A percentile compares a stretch with the other conserved stretches of the same genome.
Conservation (phyloP, 768 basidiomycete species). For the Mycena vulgaris region DNA sequence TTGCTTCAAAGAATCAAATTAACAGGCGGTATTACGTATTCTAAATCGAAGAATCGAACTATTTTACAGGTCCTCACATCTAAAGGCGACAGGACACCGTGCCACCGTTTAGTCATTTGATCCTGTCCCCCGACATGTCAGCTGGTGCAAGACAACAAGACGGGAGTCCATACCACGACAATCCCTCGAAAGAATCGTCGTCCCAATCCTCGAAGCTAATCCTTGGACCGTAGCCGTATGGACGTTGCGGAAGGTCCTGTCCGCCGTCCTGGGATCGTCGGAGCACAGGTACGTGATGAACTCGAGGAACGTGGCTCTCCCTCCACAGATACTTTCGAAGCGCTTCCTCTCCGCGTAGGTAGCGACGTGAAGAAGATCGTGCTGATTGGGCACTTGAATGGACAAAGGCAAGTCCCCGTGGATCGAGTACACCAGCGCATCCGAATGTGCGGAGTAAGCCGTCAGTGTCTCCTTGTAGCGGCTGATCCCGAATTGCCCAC, state of each 20-base stretch:
- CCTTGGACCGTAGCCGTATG: neutral
- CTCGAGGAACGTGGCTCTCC: constrained; percentile 35
- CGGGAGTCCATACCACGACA: too few species aligned
- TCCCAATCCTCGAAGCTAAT: neutral
- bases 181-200: constrained; percentile 23
- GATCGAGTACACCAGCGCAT: neutral
- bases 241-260: neutral
- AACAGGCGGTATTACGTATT: too few species aligned
- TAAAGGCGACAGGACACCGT: too few species aligned
- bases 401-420: neutral
- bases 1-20: too few species aligned
- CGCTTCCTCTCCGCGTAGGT: constrained; percentile 30
- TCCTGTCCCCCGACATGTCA: too few species aligned
- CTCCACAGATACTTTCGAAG: constrained; percentile 33
- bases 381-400: neutral
- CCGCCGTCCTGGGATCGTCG: neutral
- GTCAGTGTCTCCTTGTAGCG: constrained; percentile 25
- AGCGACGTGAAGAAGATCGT: neutral
- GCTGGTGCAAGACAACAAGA: too few species aligned
- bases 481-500: neutral
- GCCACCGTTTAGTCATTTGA: too few species aligned
- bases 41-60: too few species aligned
- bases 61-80: too few species aligned
- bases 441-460: neutral
- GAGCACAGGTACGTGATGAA: constrained; percentile 13